Base-by-base conservation (phyloP, 768 basidiomycete species). In the Panaeolus papilionaceus region DNA sequence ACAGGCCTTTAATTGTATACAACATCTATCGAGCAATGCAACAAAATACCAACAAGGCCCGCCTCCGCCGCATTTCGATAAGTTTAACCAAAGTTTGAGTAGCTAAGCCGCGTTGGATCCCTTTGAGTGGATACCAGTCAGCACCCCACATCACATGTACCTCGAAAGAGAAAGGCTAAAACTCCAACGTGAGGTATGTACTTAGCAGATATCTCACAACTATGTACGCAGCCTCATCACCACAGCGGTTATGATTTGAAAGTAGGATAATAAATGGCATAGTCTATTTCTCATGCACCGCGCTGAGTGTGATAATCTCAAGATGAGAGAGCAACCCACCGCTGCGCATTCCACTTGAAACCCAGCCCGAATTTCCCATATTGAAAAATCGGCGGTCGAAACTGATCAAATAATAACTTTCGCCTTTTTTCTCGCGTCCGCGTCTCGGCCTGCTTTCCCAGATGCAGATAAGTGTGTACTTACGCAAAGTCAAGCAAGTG, bases 161-260 rank as follows among this genome's bases (percentile, higher is more conserved):
- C 42, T 18, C 18, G 42, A 44, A 44, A 44, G 14, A 16, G 18
- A 44, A 44, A 44, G 18, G 42, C 42, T 44, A 44, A 44, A 44
- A 44, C 47, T 26, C 47, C 0, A 26, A 1, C 7, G 20, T 3
- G 2, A 47, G 45, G 45, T 33, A 33, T 33, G 47, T 51, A 51
- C 47, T 51, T 51, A 51, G 47, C 47, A 51, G 47, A 51, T 51
- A 51, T 51, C 47, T 26, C 47, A 51, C 47, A 10, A 9, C 47
- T 23, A 20, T 23, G 18, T 23, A 23, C 6, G 26, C 47, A 51
- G 12, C n/a, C 18, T 33, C 2, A 33, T 2, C 33, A 33, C 33
- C 33, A 33, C 33, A 33, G 33, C 33, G 33, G 33, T 33, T 33
- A 33, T 9, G 47, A 20, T 26, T 51, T 51, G n/a, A 51, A 51